Evolutionary conservation across 495 filamentous ascomycete genomes (phyloP), one percentile per base, ranked within the genome.

Genomic region (Penicillium nucicola): DNA sequence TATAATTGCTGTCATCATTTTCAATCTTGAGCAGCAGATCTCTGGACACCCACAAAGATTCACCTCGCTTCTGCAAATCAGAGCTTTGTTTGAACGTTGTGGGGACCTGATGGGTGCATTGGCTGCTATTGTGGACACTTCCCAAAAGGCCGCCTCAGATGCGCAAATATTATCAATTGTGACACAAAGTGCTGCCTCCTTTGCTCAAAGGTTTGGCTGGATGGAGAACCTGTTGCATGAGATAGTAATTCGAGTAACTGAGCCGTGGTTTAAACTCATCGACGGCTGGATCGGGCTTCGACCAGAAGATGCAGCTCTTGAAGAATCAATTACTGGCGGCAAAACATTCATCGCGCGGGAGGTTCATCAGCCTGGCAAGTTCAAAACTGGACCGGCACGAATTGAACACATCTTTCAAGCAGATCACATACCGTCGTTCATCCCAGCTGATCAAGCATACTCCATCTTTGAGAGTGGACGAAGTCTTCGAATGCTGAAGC

Each of bases 251-350:
- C 77, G 81, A 13, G 79, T 87, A 0, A 82, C 82, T 9, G 55
- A 50, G 11, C 74, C 92, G 2, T 96, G 88, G 85, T 74, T 88
- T 32, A 78, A 83, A 14, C 80, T 85, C 42, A 70, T 88, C 2
- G 82, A 87, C 37, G 79, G 83, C 44, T 96, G 90, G 89, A 78
- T 92, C 48, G 91, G 91, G 0, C 72, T 93, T 9, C 79, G 72
- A 45, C 63, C 72, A 7, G 84, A 85, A 46, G 67, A 72, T 13
- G 73, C 77, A 5, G 57, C 78, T 4, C 67, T 69, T 11, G 57
- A 46, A 32, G 66, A 74, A 40, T 36, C 80, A 12, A 64, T 69
- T 23, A 77, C 79, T 22, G 68, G 65, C 10, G 75, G 73, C 0
- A 68, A 55, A 18, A 68, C 66, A 22, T 92, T 90, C 65, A 81